A percentile compares a stretch with the other conserved stretches of the same genome.
Evolutionary conservation across 805 yeast genomes (phyloP).

Genomic region (Wickerhamomyces chambardii): DNA sequence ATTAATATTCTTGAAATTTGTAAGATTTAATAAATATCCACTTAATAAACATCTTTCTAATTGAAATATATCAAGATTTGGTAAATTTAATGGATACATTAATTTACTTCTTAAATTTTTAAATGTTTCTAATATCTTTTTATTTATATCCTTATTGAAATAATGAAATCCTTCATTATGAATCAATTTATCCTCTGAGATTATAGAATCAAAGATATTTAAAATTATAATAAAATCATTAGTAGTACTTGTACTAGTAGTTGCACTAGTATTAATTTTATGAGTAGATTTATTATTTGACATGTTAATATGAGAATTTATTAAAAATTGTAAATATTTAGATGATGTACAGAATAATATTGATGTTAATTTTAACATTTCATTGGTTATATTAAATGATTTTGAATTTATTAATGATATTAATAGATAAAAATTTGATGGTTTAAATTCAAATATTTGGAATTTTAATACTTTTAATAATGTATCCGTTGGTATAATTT

Average conservation of each 20-base stretch:
- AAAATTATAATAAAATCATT: background rate
- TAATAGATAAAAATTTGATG: background rate
- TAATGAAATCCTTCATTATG: background rate
- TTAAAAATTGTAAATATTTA: background rate
- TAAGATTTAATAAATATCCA: background rate
- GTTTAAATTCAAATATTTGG: background rate
- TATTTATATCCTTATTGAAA: background rate
- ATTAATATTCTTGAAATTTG: too few relatives aligned
- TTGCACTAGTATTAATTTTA: background rate
- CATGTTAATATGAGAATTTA: background rate
- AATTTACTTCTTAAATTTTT: background rate
- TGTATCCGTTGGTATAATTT: background rate
- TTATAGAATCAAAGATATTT: background rate
- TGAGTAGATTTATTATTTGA: background rate
- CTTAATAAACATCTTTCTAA: background rate
- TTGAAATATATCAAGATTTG: background rate
- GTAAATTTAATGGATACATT: background rate
- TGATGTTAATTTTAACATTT: conserved; percentile 1
- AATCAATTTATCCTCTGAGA: background rate
- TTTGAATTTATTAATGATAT: background rate
- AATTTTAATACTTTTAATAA: background rate
- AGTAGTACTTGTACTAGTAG: background rate
- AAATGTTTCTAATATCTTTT: background rate
- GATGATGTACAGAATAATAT: background rate
- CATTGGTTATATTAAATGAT: background rate